Percentiles rank a stretch among this genome's conserved stretches.
phyloP scores from a whole-genome alignment of 2,329 filamentous ascomycete genomes.

The Triangularia setosa region DNA sequence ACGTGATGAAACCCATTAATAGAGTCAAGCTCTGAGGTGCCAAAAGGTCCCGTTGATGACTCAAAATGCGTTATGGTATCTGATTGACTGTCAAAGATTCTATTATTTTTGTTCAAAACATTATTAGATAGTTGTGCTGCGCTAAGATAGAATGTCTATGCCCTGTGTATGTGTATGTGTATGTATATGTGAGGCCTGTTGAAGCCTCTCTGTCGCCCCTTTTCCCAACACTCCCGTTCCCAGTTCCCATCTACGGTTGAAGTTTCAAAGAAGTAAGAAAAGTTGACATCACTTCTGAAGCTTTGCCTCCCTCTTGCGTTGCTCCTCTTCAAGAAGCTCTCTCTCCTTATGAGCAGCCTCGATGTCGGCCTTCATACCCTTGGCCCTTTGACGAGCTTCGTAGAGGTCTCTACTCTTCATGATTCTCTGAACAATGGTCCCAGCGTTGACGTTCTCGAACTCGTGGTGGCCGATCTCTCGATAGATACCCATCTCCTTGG shows the following conservation, averaged over 20 bases:
- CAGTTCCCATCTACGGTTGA: slow-evolving; percentile 11
- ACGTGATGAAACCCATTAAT: slow-evolving; percentile 91
- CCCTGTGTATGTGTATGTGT: neutral
- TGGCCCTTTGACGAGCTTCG: slow-evolving; percentile 85
- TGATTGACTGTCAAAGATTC: slow-evolving; percentile 32
- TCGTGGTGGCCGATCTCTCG: slow-evolving; percentile 70
- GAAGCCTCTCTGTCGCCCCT: slow-evolving; percentile 11
- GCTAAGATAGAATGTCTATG: neutral
- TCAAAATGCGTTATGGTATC: slow-evolving; percentile 39
- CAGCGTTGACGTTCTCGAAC: slow-evolving; percentile 86
- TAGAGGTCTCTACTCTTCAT: slow-evolving; percentile 82
- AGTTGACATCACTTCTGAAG: neutral
- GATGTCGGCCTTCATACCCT: slow-evolving; percentile 77
- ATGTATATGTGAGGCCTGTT: slow-evolving; percentile 12
- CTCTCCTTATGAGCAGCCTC: slow-evolving; percentile 64
- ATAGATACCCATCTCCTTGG: slow-evolving; percentile 82
- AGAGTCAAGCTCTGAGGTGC: slow-evolving; percentile 98
- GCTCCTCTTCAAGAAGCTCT: slow-evolving; percentile 60
- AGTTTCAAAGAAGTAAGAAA: neutral
- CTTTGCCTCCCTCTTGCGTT: slow-evolving; percentile 42
- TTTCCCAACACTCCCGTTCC: neutral
- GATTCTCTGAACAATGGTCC: slow-evolving; percentile 86
- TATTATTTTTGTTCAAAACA: neutral
- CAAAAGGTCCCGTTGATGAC: slow-evolving; percentile 42
- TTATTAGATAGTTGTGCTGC: slow-evolving; percentile 5